phyloP scores from a whole-genome alignment of 2,329 filamentous ascomycete genomes.

The Hansfordia pulvinata region DNA sequence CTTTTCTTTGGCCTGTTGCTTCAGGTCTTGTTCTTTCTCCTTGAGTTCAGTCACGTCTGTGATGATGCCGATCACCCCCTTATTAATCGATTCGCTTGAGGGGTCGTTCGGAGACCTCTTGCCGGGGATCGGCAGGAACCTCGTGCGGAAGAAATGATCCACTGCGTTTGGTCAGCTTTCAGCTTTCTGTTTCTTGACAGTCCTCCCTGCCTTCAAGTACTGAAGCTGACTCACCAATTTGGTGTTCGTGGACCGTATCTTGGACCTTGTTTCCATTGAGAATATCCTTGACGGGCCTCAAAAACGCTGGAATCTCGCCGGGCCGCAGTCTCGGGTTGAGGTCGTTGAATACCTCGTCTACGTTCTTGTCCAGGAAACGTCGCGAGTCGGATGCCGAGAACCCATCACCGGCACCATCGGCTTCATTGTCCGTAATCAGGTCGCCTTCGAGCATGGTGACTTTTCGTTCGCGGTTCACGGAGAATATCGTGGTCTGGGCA shows the following conservation, averaged over 20 bases:
- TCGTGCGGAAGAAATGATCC: conserved; percentile 56
- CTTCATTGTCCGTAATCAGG: conserved; percentile 40
- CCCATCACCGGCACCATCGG: conserved; percentile 11
- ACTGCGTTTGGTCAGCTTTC: conserved; percentile 18
- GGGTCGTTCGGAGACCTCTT: conserved; percentile 39
- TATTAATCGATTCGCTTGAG: conserved; percentile 36
- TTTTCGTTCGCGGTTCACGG: conserved; percentile 46
- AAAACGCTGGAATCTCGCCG: conserved; percentile 32
- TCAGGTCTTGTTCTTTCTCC: conserved; percentile 46
- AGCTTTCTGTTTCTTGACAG: too few species aligned
- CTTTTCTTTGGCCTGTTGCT: conserved; percentile 55
- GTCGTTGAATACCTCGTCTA: conserved; percentile 50
- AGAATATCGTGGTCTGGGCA: conserved; percentile 64
- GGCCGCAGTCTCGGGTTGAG: conserved; percentile 27
- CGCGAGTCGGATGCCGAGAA: conserved; percentile 23
- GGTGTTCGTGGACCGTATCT: conserved; percentile 47
- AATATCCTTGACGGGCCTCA: conserved; percentile 48
- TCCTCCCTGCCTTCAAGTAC: too few species aligned
- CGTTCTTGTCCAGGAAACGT: conserved; percentile 35
- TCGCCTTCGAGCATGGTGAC: conserved; percentile 61
- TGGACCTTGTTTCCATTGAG: conserved; percentile 45
- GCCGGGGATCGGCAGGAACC: conserved; percentile 52
- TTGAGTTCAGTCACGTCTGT: conserved; percentile 69
- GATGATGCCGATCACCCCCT: conserved; percentile 65
- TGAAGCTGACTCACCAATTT: conserved; percentile 26